Conservation (phyloP, 2,329 filamentous ascomycete genomes). For the Macrophomina tecta region DNA sequence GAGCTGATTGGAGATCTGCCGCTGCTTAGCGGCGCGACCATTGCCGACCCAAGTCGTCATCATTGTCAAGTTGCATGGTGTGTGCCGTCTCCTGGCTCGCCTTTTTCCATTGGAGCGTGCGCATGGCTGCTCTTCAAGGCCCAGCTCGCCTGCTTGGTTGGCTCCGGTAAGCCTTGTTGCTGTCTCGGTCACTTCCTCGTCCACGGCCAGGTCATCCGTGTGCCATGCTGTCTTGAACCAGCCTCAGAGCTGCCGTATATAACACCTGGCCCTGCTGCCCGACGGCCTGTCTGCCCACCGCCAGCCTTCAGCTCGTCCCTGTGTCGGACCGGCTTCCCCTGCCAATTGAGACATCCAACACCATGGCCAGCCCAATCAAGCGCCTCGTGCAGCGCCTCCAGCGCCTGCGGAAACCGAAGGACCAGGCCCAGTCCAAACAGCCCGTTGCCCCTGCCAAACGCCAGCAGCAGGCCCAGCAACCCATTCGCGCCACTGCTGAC, state of each 20-base stretch:
- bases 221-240: slow-evolving; percentile 12
- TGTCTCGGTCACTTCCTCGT: slow-evolving; percentile 5
- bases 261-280: neutral
- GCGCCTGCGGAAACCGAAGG: slow-evolving; percentile 13
- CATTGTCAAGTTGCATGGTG: neutral
- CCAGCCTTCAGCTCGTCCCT: neutral
- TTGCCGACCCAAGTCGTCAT: slow-evolving; percentile 12
- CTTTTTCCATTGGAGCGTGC: slow-evolving; percentile 14
- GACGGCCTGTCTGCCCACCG: neutral
- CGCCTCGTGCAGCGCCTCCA: slow-evolving; percentile 17
- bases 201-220: slow-evolving; percentile 2
- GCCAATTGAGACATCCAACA: neutral
- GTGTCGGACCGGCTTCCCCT: neutral
- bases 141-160: neutral
- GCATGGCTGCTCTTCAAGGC: neutral
- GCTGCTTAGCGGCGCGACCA: slow-evolving; percentile 4
- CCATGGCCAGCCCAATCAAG: slow-evolving; percentile 19
- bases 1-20: slow-evolving; percentile 25
- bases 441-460: neutral
- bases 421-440: neutral
- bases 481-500: slow-evolving; percentile 4
- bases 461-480: slow-evolving; percentile 1
- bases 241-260: neutral
- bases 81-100: neutral
- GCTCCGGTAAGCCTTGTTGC: neutral